Evolutionary conservation across 2,329 filamentous ascomycete genomes (phyloP), one percentile per base, ranked within the genome.

Genomic region (Fusarium xyrophilum): DNA sequence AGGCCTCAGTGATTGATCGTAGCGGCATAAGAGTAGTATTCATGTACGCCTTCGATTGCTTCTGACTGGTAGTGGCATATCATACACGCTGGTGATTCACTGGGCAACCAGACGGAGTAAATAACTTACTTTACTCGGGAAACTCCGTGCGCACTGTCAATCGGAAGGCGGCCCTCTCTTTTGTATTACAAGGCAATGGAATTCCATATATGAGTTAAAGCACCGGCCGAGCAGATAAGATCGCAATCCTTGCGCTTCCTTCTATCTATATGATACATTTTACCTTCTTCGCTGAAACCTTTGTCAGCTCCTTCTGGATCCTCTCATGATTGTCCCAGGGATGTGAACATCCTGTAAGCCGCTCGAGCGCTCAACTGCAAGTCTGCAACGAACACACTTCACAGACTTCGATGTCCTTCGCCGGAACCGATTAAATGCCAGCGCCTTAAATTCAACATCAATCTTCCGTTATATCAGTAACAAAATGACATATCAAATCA

Each of bases 301-400:
- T 30, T 1, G 14, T 17, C 21, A 2, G 5, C 3, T 5, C 3
- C 7, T 21, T 7, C 7, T 7, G 0, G 10, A 0, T 3, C 4
- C 3, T 12, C n/a, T 46, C 5, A 9, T 3, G 10, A 12, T 6
- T 30, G 1, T 12, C 6, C 25, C 5, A 8, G 10, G 9, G 3
- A n/a, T 19, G 19, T 44, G 13, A 28, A 21, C 9, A 15, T 3
- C 1, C 2, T 15, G 3, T 3, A 17, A 21, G 19, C 5, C 10
- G 2, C 2, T 4, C 28, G 11, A 30, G 12, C 7, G n/a, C 43
- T 46, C n/a, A 13, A 6, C 2, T 12, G 4, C n/a, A 9, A 9
- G 9, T 4, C 2, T 12, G 4, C n/a, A 9, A 9, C 3, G 5
- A 5, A 12, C 21, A 15, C 9, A 27, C 12, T 14, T 1, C 19